Conservation (phyloP, 2,329 filamentous ascomycete genomes). For the Hysterium pulicare region DNA sequence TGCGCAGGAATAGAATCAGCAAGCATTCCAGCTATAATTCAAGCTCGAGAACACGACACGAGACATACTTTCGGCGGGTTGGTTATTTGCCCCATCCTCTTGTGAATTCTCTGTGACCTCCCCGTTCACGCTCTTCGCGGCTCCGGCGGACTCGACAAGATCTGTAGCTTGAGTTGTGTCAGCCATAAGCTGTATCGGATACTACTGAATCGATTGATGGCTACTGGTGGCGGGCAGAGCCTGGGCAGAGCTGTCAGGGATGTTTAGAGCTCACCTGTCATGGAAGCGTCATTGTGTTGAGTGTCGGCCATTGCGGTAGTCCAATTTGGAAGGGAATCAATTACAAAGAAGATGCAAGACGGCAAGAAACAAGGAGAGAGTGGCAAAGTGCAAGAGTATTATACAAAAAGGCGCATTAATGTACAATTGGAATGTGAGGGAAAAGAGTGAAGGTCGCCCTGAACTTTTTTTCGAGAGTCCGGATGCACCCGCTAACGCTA, state of each 20-base stretch:
- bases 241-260: background rate
- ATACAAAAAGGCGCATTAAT: constrained; percentile 33
- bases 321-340: constrained; percentile 11
- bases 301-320: constrained; percentile 27
- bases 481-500: too few species aligned
- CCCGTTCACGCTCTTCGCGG: constrained; percentile 18
- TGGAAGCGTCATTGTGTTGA: constrained; percentile 38
- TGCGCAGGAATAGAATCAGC: constrained; percentile 13
- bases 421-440: constrained; percentile 22
- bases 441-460: constrained; percentile 11
- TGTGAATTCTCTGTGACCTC: constrained; percentile 16
- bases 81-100: constrained; percentile 26
- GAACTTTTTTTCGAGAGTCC: constrained; percentile 27
- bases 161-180: constrained; percentile 19
- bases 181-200: constrained; percentile 15
- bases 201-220: background rate
- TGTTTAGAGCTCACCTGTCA: constrained; percentile 28
- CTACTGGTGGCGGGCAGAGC: background rate
- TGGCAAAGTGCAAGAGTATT: constrained; percentile 16
- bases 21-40: background rate
- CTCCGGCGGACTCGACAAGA: constrained; percentile 21
- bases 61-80: constrained; percentile 30
- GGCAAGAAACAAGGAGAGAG: constrained; percentile 21
- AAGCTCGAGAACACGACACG: background rate
- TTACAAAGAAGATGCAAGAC: constrained; percentile 16